phyloP scores from a whole-genome alignment of 2,329 filamentous ascomycete species.

The Camptophora hylomeconis region DNA sequence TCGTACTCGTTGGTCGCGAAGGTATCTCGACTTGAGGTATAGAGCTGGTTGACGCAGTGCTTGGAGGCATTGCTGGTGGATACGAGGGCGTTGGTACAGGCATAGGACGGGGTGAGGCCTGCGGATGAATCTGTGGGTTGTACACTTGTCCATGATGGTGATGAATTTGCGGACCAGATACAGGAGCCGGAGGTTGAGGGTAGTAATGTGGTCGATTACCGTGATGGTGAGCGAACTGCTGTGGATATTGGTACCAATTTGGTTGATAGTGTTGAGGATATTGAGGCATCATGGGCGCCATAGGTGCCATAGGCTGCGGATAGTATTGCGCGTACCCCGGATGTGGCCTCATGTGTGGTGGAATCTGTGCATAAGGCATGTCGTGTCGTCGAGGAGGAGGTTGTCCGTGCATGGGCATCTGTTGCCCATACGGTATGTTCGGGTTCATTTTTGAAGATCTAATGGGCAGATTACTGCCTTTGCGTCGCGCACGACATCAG shows the following conservation, averaged over 20 bases:
- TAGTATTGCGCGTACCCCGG: slow-evolving; percentile 45
- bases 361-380: slow-evolving; percentile 28
- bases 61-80: slow-evolving; percentile 13
- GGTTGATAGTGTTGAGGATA: slow-evolving; percentile 31
- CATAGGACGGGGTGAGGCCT: background rate
- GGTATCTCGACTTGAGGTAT: slow-evolving; percentile 26
- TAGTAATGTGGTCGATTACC: slow-evolving; percentile 28
- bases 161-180: slow-evolving; percentile 22
- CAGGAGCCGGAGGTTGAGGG: slow-evolving; percentile 29
- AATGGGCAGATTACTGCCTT: no score
- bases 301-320: slow-evolving; percentile 46
- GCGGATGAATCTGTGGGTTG: slow-evolving; percentile 19
- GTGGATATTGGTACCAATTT: slow-evolving; percentile 31
- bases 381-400: slow-evolving; percentile 35
- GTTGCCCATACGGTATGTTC: slow-evolving; percentile 32
- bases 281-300: slow-evolving; percentile 35
- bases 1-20: slow-evolving; percentile 14
- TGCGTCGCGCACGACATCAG: no score
- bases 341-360: slow-evolving; percentile 42
- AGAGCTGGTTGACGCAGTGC: slow-evolving; percentile 15
- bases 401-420: slow-evolving; percentile 36
- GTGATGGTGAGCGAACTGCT: slow-evolving; percentile 28
- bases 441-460: slow-evolving; percentile 17
- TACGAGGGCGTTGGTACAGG: slow-evolving; percentile 5
- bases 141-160: no score